Conservation (phyloP, 2,329 filamentous ascomycete species). For the Aureobasidium leucospermi region DNA sequence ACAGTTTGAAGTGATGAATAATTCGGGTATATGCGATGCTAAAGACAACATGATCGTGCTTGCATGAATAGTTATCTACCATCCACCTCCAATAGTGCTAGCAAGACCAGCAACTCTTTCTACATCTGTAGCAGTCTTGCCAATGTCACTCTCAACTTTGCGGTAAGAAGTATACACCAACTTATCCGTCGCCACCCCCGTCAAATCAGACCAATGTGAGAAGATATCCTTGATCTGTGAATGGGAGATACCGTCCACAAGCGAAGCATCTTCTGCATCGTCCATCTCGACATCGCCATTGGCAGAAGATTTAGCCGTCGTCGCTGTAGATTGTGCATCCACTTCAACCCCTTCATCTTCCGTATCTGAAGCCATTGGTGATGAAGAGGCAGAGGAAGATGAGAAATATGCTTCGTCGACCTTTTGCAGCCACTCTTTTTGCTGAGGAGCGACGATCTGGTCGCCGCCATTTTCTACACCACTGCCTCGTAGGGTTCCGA, state of each 20-base stretch:
- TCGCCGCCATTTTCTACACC: constrained; percentile 29
- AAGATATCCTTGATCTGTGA: constrained; percentile 61
- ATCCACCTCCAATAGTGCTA: constrained; percentile 85
- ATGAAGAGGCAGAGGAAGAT: constrained; percentile 9
- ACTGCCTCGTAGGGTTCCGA: constrained; percentile 37
- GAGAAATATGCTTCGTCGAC: constrained; percentile 51
- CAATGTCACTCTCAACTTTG: constrained; percentile 90
- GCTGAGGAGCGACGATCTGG: constrained; percentile 20
- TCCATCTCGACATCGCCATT: constrained; percentile 11
- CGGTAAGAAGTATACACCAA: constrained; percentile 82
- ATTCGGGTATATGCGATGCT: too few species aligned
- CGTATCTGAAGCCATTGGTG: constrained; percentile 22
- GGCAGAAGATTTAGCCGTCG: background rate
- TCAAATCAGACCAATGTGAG: constrained; percentile 66
- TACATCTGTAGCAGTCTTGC: constrained; percentile 66
- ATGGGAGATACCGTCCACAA: constrained; percentile 50
- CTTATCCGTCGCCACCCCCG: constrained; percentile 62
- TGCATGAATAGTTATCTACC: constrained; percentile 46
- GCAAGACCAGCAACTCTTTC: constrained; percentile 83
- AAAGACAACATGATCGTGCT: too few species aligned
- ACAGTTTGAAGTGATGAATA: too few species aligned
- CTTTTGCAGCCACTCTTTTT: constrained; percentile 52
- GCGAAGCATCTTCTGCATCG: constrained; percentile 1
- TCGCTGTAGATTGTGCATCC: background rate
- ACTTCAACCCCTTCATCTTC: constrained; percentile 17